phyloP scores from a whole-genome alignment of 495 filamentous ascomycete species.

The Aspergillus homomorphus region DNA sequence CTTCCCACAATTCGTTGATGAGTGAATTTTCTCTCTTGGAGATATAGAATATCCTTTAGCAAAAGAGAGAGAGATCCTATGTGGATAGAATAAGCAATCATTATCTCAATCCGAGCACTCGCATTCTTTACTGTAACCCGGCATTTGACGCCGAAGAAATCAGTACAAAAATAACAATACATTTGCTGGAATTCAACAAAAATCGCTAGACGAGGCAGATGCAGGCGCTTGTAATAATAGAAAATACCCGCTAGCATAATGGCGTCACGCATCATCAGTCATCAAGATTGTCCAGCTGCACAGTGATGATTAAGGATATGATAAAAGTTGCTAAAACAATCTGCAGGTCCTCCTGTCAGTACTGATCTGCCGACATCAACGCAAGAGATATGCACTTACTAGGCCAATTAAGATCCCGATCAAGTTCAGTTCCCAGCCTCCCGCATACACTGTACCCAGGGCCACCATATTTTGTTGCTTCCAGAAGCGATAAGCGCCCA shows the following conservation, averaged over 20 bases:
- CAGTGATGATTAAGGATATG: not conserved
- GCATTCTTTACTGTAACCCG: not conserved
- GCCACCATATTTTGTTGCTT: slow-evolving; percentile 66
- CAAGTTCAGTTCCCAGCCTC: slow-evolving; percentile 65
- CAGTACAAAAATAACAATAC: not conserved
- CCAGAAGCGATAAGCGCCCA: slow-evolving; percentile 67
- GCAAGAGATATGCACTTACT: not conserved
- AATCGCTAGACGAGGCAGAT: not conserved
- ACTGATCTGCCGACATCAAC: not conserved
- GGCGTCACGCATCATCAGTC: not conserved
- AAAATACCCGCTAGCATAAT: not conserved
- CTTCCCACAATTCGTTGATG: no score
- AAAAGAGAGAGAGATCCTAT: no score
- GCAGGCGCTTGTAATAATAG: not conserved
- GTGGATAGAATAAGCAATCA: no score
- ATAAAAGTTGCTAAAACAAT: slow-evolving; percentile 1
- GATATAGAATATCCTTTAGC: no score
- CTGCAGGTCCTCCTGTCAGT: not conserved
- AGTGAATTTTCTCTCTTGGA: no score
- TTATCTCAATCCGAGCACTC: not conserved
- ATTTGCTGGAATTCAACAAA: not conserved
- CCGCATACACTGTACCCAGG: slow-evolving; percentile 59
- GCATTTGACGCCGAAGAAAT: not conserved
- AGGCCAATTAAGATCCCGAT: slow-evolving; percentile 44
- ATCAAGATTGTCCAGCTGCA: not conserved